These are phyloP conservation scores for Parmales sp. DNA, from an alignment of 108 stramenopile genomes.

Conservation along the genomic window DNA sequence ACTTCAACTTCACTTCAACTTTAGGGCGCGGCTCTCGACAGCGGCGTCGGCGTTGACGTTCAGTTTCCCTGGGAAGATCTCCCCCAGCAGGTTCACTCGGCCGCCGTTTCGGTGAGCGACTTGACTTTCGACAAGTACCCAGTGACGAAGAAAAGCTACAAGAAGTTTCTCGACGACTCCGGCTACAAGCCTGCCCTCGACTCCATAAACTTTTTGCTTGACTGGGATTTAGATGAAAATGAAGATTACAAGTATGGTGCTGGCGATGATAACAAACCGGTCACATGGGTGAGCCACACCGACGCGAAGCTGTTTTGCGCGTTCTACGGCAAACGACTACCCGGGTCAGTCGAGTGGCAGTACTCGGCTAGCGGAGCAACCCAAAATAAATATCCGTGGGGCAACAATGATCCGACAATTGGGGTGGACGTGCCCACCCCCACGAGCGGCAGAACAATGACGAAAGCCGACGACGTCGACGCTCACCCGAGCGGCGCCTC, in stretches of 20 bases:
- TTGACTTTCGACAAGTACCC: not conserved
- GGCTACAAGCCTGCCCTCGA: not conserved
- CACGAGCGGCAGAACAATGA: not conserved
- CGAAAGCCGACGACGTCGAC: not conserved
- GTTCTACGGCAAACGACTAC: not conserved
- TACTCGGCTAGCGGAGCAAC: not conserved
- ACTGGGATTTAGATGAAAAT: too few species aligned
- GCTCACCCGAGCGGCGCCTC: not conserved
- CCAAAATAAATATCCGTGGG: not conserved
- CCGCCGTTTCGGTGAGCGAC: not conserved
- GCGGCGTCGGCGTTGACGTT: conserved; percentile 6
- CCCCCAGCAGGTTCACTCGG: not conserved
- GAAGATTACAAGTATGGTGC: not conserved
- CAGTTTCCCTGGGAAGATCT: not conserved
- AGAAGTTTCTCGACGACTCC: not conserved
- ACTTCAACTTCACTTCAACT: too few species aligned
- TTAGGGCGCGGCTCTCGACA: too few species aligned
- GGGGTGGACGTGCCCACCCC: not conserved
- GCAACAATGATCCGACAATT: not conserved
- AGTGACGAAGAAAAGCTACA: not conserved
- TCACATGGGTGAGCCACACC: not conserved
- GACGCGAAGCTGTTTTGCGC: not conserved
- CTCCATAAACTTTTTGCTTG: not conserved
- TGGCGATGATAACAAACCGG: not conserved
- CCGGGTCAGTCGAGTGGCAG: not conserved